Evolutionary conservation across 345 rosid genomes (phyloP).

Genomic region (Viola odorata): DNA sequence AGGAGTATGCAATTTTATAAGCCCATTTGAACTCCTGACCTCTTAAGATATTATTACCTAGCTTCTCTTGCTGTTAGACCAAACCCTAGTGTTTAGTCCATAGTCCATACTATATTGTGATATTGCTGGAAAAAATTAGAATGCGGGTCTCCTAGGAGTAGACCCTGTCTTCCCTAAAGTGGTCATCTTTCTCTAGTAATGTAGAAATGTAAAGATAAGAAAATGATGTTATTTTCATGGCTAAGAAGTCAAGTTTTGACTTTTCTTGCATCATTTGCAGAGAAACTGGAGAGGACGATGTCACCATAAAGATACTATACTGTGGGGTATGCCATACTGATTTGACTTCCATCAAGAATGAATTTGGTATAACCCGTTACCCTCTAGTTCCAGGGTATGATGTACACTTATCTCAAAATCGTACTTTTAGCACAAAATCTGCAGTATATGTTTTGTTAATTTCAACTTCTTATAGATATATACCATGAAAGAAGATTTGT

Average conservation of each 20-base stretch:
- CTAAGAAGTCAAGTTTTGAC: not conserved
- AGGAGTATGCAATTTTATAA: not conserved
- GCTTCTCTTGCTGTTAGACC: not conserved
- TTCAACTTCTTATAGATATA: too few species aligned
- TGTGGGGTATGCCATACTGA: conserved; percentile 90
- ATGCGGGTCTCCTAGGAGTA: too few species aligned
- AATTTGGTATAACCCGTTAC: conserved; percentile 63
- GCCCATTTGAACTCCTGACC: not conserved
- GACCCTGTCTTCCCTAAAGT: not conserved
- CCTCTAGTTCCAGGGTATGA: conserved; percentile 85
- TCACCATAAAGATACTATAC: conserved; percentile 64
- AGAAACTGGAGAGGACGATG: conserved; percentile 75
- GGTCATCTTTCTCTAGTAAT: too few species aligned
- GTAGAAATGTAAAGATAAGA: too few species aligned
- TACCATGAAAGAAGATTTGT: too few species aligned
- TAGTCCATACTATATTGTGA: too few species aligned
- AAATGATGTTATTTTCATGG: too few species aligned
- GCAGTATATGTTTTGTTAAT: too few species aligned
- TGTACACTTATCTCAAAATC: not conserved
- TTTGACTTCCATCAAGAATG: conserved; percentile 52
- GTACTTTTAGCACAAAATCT: too few species aligned
- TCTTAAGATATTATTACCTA: not conserved
- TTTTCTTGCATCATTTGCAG: conserved; percentile 27
- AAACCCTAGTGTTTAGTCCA: not conserved
- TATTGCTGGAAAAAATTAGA: too few species aligned